Evolutionary conservation across 2,329 filamentous ascomycete species (phyloP).

Genomic region (Colletotrichum theobromicola): DNA sequence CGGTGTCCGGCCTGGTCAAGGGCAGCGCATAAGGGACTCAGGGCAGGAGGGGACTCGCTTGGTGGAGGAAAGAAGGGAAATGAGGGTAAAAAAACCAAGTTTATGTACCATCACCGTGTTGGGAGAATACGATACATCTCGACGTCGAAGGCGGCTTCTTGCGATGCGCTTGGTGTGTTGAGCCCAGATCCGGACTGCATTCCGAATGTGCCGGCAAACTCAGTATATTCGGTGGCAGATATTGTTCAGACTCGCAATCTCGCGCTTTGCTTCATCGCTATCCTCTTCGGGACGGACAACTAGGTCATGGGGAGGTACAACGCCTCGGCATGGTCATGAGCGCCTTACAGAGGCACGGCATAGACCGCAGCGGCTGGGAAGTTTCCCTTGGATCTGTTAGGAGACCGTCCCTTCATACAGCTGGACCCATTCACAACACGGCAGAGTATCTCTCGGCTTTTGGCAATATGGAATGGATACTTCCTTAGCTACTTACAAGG

Average conservation of each 20-base stretch:
- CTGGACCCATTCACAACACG: neutral
- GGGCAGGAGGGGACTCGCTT: neutral
- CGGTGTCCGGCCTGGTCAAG: slow-evolving; percentile 61
- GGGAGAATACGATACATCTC: neutral
- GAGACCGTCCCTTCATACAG: neutral
- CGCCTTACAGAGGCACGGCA: neutral
- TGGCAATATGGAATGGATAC: neutral
- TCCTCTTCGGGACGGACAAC: neutral
- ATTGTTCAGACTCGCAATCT: neutral
- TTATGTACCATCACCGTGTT: slow-evolving; percentile 10
- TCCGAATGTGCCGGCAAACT: neutral
- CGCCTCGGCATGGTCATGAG: neutral
- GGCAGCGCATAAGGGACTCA: slow-evolving; percentile 3
- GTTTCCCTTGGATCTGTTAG: neutral
- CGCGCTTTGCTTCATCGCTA: neutral
- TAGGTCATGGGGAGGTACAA: neutral
- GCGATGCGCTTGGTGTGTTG: neutral
- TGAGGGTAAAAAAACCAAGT: neutral
- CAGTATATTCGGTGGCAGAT: neutral
- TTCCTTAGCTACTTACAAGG: neutral
- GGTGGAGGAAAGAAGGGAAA: neutral
- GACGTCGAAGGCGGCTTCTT: neutral
- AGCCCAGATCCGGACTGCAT: neutral
- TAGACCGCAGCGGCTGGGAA: neutral
- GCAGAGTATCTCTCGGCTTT: neutral